Percentiles rank a stretch among this genome's conserved stretches.
Evolutionary conservation across 2,329 filamentous ascomycete genomes (phyloP).

Genomic region (Pseudovirgaria hyperparasitica): DNA sequence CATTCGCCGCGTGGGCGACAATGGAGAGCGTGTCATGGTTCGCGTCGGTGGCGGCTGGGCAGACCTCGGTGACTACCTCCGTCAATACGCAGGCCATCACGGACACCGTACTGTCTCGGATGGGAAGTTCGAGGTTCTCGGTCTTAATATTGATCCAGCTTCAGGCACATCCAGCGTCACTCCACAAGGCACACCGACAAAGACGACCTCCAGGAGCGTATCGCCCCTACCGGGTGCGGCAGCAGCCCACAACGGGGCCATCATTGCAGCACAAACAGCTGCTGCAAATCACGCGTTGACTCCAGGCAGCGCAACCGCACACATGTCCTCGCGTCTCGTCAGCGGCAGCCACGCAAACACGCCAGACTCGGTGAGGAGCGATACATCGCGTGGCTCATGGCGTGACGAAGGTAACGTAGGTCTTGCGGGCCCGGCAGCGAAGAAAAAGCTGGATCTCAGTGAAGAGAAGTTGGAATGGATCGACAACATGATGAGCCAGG

Average conservation of each 20-base stretch:
- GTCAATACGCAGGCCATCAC: constrained; percentile 87
- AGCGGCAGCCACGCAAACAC: constrained; percentile 9
- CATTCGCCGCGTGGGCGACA: constrained; percentile 81
- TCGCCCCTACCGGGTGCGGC: neutral
- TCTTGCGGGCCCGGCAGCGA: constrained; percentile 56
- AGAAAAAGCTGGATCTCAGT: constrained; percentile 49
- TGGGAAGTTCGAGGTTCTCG: constrained; percentile 42
- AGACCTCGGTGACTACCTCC: constrained; percentile 85
- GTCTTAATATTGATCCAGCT: constrained; percentile 28
- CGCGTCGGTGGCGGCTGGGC: constrained; percentile 97
- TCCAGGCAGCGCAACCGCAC: neutral
- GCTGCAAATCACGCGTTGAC: neutral
- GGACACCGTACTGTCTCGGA: constrained; percentile 54
- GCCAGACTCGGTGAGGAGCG: constrained; percentile 8
- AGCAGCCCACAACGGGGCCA: neutral
- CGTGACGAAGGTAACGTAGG: constrained; percentile 41
- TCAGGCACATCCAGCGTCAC: too few species aligned
- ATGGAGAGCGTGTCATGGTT: constrained; percentile 91
- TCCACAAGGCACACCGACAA: too few species aligned
- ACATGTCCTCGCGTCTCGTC: neutral
- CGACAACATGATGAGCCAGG: constrained; percentile 70
- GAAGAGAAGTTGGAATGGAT: constrained; percentile 70
- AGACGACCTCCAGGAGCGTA: too few species aligned
- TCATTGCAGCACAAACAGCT: constrained; percentile 1
- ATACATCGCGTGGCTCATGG: constrained; percentile 21